Conservation (phyloP, 2,329 filamentous ascomycete genomes). For the Whalleya microplaca region DNA sequence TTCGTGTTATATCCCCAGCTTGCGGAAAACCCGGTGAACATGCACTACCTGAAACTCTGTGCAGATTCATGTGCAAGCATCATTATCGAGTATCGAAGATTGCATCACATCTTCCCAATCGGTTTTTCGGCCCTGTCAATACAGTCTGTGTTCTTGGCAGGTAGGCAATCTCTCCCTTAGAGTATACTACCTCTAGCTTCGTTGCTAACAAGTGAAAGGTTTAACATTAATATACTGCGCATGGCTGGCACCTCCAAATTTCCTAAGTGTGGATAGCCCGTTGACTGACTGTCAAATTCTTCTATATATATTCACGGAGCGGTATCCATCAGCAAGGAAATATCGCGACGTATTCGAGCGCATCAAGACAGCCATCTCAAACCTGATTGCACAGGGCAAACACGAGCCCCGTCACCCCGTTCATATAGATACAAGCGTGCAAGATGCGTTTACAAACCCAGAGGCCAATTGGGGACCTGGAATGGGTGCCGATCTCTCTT, state of each 20-base stretch:
- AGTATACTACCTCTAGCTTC: not conserved
- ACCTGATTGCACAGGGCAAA: slow-evolving; percentile 34
- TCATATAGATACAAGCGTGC: slow-evolving; percentile 29
- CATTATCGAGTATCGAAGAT: slow-evolving; percentile 30
- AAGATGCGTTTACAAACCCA: slow-evolving; percentile 29
- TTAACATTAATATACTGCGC: slow-evolving; percentile 36
- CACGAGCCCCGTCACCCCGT: slow-evolving; percentile 36
- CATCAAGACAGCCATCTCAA: slow-evolving; percentile 33
- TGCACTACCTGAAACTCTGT: slow-evolving; percentile 33
- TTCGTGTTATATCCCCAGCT: slow-evolving; percentile 36
- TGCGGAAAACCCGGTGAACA: slow-evolving; percentile 32
- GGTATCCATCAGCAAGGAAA: slow-evolving; percentile 37
- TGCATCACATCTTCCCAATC: slow-evolving; percentile 37
- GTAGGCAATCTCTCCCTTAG: slow-evolving; percentile 14
- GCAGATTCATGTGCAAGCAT: slow-evolving; percentile 35
- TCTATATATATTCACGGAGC: slow-evolving; percentile 38
- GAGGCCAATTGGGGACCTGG: slow-evolving; percentile 29
- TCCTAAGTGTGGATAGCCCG: slow-evolving; percentile 29
- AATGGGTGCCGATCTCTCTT: slow-evolving; percentile 33
- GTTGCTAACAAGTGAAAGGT: slow-evolving; percentile 25
- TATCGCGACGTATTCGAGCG: slow-evolving; percentile 40
- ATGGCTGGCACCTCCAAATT: slow-evolving; percentile 33
- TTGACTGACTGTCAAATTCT: slow-evolving; percentile 37
- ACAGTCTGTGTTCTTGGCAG: slow-evolving; percentile 37
- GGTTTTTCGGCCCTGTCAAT: slow-evolving; percentile 38